These are phyloP conservation scores for Pyrenophora teres DNA, from an alignment of 2,329 filamentous ascomycete genomes.

Conservation along the genomic window DNA sequence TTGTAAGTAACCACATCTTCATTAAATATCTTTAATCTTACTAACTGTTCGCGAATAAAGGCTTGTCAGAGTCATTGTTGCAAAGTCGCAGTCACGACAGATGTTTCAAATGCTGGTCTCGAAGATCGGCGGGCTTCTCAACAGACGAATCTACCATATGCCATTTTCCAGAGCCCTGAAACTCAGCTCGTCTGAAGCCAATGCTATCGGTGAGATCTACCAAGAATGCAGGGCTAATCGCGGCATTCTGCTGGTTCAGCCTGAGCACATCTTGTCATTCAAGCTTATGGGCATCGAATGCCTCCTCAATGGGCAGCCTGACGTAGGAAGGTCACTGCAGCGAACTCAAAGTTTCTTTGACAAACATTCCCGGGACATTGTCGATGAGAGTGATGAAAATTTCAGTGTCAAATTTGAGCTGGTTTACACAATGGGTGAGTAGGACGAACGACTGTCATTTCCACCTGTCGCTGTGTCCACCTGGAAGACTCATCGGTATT, in stretches of 20 bases:
- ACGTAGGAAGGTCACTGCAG: slow-evolving; percentile 45
- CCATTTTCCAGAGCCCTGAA: slow-evolving; percentile 61
- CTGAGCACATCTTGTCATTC: slow-evolving; percentile 68
- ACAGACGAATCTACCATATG: slow-evolving; percentile 60
- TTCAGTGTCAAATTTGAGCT: slow-evolving; percentile 59
- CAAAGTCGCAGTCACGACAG: slow-evolving; percentile 64
- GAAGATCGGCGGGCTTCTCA: slow-evolving; percentile 61
- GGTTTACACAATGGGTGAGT: slow-evolving; percentile 57
- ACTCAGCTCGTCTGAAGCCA: slow-evolving; percentile 38
- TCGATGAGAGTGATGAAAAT: slow-evolving; percentile 70
- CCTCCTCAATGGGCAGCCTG: slow-evolving; percentile 37
- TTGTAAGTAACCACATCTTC: slow-evolving; percentile 17
- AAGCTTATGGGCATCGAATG: slow-evolving; percentile 64
- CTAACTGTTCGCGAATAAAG: slow-evolving; percentile 19
- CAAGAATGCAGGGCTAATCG: slow-evolving; percentile 54
- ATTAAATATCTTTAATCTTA: not conserved
- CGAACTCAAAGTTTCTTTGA: slow-evolving; percentile 54
- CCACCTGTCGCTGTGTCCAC: not conserved
- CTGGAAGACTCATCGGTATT: no score
- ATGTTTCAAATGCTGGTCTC: slow-evolving; percentile 61
- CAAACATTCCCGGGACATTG: slow-evolving; percentile 56
- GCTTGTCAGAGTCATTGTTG: slow-evolving; percentile 64
- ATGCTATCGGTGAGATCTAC: slow-evolving; percentile 48
- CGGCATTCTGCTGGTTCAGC: slow-evolving; percentile 64
- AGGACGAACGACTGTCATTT: not conserved